Base-by-base conservation (phyloP, 805 yeast genomes). In the Nakazawaea wickerhamii region DNA sequence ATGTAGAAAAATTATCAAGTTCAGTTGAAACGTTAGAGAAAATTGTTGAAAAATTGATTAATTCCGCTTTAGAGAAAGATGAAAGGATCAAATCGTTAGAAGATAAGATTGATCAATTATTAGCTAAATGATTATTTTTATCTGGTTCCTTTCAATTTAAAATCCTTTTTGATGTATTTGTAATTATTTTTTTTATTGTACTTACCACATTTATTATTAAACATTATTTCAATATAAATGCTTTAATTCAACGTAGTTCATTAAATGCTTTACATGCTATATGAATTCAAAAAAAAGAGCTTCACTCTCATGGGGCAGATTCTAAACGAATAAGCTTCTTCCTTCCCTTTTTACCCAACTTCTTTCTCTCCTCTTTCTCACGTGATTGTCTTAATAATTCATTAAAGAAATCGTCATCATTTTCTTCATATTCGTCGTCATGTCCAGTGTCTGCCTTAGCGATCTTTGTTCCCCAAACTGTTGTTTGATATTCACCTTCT, bases 381-480 rank as follows among this genome's bases (percentile, higher is more conserved):
- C 67, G 70, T 3, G 79, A 80, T 49, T 67, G 67, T 20, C 73
- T 60, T 18, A 81, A 65, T 71, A 75, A 64, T 45, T 75, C 73
- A 43, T 67, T 70, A 38, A 63, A 54, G 28, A 48, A 51, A 6
- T 71, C 71, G 33, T 73, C 80, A 54, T 68, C 66, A 30, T 67
- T 73, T 44, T 70, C 74, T 7, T 63, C 68, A 1, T 57, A 58
- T 3, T 61, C 62, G 14, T 58, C 57, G 22, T 65, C 66, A 22
- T n/a, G n/a, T n/a, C 60, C 61, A 48, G 63, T 45, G 15, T 61
- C 71, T 1, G 63, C 50, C 41, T 61, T 67, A 4, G 71, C 73
- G 2, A 78, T 74, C 41, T 62, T 67, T 1, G 93, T 84, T 0
- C 95, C 95, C 95, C 95, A 85, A 3, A 85, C 78, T 0, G 93